A percentile compares a stretch with the other conserved stretches of the same genome.
phyloP scores from a whole-genome alignment of 2,329 filamentous ascomycete species.

The Thyridium curvatum region DNA sequence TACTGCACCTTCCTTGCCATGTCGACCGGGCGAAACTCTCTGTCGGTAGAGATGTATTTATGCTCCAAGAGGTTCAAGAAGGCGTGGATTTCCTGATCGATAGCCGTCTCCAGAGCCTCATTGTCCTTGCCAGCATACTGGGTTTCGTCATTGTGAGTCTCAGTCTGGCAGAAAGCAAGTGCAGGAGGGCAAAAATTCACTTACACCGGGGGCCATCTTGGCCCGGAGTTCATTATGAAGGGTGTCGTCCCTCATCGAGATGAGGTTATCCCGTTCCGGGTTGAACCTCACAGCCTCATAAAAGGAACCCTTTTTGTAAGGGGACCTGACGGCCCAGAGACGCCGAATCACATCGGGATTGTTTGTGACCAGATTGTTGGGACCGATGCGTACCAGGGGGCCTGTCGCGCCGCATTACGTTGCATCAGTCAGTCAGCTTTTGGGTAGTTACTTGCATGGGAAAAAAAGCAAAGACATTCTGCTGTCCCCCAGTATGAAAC shows the following conservation, averaged over 20 bases:
- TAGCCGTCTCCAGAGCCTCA: constrained; percentile 14
- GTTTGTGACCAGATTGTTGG: constrained; percentile 18
- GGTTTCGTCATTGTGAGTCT: background rate
- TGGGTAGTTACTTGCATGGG: background rate
- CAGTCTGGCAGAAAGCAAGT: too few species aligned
- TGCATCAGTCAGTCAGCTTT: too few species aligned
- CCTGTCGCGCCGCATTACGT: constrained; percentile 8
- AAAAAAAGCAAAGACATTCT: too few species aligned
- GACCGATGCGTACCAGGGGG: constrained; percentile 16
- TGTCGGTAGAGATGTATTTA: constrained; percentile 24
- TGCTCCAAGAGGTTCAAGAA: constrained; percentile 32
- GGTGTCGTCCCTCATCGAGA: constrained; percentile 25
- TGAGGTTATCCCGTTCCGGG: constrained; percentile 25
- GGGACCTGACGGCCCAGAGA: constrained; percentile 26
- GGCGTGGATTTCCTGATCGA: constrained; percentile 15
- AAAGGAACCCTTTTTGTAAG: constrained; percentile 27
- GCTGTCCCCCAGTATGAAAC: too few species aligned
- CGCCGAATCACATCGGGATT: constrained; percentile 17
- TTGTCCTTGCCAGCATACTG: constrained; percentile 21
- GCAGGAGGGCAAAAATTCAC: constrained; percentile 10
- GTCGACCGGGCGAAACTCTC: constrained; percentile 34
- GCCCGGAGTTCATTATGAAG: constrained; percentile 30
- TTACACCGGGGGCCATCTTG: constrained; percentile 35
- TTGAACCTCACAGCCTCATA: constrained; percentile 29
- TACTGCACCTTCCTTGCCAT: constrained; percentile 42